Evolutionary conservation across 2,329 filamentous ascomycete genomes (phyloP).

Genomic region (Teratosphaeria gauchensis): DNA sequence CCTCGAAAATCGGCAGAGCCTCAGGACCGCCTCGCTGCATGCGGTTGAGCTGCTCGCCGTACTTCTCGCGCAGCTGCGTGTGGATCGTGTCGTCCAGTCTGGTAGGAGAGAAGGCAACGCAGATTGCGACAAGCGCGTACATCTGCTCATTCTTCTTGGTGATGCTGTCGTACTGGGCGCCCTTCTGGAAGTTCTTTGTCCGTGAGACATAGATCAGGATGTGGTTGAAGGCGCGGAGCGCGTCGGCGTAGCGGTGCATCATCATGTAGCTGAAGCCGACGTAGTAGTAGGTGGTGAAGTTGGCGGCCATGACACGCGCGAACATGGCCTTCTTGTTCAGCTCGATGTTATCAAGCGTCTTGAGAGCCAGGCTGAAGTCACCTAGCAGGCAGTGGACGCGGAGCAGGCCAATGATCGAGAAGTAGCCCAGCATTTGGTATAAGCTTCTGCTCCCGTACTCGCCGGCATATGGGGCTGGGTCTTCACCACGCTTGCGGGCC

Average conservation of each 20-base stretch:
- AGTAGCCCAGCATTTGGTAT: conserved; percentile 98
- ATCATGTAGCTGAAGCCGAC: conserved; percentile 99
- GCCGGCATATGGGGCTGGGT: conserved; percentile 76
- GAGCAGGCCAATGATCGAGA: conserved; percentile 95
- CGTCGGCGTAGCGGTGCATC: conserved; percentile 98
- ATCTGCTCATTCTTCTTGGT: conserved; percentile 99
- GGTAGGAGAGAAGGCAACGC: conserved; percentile 94
- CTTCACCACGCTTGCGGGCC: conserved; percentile 89
- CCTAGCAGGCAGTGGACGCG: conserved; percentile 93
- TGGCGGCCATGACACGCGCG: conserved; percentile 95
- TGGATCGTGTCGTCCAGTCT: conserved; percentile 98
- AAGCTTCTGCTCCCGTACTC: conserved; percentile 91
- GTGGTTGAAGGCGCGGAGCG: conserved; percentile 99
- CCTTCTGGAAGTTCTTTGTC: conserved; percentile 99
- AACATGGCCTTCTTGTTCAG: conserved; percentile 99
- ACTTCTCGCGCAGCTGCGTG: conserved; percentile 95
- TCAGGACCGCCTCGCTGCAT: conserved; percentile 94
- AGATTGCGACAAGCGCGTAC: conserved; percentile 98
- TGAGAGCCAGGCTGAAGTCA: conserved; percentile 95
- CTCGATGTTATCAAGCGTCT: conserved; percentile 98
- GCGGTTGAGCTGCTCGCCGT: conserved; percentile 93
- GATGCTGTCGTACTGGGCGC: conserved; percentile 94
- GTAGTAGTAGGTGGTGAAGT: conserved; percentile 99
- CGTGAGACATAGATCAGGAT: conserved; percentile 97
- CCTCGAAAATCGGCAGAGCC: conserved; percentile 91